phyloP scores from a whole-genome alignment of 306 rosid genomes.

The Casuarina glauca region DNA sequence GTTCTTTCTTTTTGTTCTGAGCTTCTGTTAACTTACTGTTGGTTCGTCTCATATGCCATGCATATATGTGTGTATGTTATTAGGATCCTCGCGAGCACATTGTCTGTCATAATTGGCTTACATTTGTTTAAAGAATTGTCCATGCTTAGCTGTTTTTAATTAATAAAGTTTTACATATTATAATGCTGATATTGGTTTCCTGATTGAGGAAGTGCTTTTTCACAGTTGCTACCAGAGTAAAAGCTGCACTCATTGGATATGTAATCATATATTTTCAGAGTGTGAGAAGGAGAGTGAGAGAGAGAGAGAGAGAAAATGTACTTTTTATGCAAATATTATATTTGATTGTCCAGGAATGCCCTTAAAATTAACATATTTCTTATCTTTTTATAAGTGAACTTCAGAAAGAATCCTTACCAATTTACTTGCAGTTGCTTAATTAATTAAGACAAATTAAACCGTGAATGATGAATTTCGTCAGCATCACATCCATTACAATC shows the following conservation, averaged over 20 bases:
- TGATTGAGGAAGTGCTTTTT: not conserved
- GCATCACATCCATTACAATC: too few relatives aligned
- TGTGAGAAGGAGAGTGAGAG: too few relatives aligned
- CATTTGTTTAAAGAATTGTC: conserved; percentile 12
- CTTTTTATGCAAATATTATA: not conserved
- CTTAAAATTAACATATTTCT: too few relatives aligned
- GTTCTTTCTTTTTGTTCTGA: too few relatives aligned
- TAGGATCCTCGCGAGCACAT: conserved; percentile 28
- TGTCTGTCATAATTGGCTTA: not conserved
- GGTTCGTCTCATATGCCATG: conserved; percentile 27
- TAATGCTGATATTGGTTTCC: not conserved
- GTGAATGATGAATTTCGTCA: too few relatives aligned
- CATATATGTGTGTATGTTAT: conserved; percentile 7
- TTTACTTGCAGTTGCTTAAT: not conserved
- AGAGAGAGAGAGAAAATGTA: not conserved
- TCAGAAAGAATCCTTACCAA: too few relatives aligned
- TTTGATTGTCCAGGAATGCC: too few relatives aligned
- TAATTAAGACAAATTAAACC: not conserved
- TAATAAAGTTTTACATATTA: not conserved
- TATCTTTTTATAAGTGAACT: too few relatives aligned
- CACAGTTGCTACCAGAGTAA: not conserved
- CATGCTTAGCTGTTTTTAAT: conserved; percentile 22
- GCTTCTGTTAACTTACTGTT: not conserved
- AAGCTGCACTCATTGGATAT: not conserved
- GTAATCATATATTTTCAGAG: not conserved